phyloP scores from a whole-genome alignment of 495 filamentous ascomycete species.

The Lophiostoma macrostomum region DNA sequence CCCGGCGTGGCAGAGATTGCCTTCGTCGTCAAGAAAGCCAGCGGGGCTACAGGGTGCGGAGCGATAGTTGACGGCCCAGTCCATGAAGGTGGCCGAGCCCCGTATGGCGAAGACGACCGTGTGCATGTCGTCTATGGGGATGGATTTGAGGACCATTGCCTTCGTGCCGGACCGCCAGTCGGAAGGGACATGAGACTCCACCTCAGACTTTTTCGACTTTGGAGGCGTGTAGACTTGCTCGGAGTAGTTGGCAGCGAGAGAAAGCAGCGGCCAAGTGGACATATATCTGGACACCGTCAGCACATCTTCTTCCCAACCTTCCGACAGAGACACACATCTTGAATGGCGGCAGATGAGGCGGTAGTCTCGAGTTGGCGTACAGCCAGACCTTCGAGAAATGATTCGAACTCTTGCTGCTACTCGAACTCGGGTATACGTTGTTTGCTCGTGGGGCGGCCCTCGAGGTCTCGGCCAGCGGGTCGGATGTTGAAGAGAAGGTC shows the following conservation, averaged over 20 bases:
- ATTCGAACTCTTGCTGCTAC: constrained; percentile 43
- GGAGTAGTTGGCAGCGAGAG: constrained; percentile 71
- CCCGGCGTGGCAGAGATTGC: constrained; percentile 73
- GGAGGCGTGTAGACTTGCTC: constrained; percentile 67
- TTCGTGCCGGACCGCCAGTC: constrained; percentile 73
- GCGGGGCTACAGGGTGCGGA: constrained; percentile 58
- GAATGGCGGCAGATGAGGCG: constrained; percentile 60
- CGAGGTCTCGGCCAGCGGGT: constrained; percentile 6
- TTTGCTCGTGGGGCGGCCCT: neutral
- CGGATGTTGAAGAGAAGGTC: neutral
- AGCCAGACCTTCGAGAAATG: constrained; percentile 75
- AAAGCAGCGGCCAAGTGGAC: constrained; percentile 66
- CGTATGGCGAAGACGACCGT: constrained; percentile 78
- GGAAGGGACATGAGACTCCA: constrained; percentile 61
- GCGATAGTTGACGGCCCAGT: constrained; percentile 79
- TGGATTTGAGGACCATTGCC: constrained; percentile 76
- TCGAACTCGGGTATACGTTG: constrained; percentile 15
- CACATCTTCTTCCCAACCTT: neutral
- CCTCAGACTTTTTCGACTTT: constrained; percentile 43
- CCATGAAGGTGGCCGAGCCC: constrained; percentile 72
- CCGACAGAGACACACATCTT: constrained; percentile 53
- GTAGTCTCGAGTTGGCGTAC: constrained; percentile 76
- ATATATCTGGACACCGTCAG: constrained; percentile 50
- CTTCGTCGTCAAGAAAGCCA: constrained; percentile 70
- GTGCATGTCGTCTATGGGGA: constrained; percentile 71